Evolutionary conservation across 2,329 filamentous ascomycete species (phyloP).

Genomic region (Cladosporium sp.): DNA sequence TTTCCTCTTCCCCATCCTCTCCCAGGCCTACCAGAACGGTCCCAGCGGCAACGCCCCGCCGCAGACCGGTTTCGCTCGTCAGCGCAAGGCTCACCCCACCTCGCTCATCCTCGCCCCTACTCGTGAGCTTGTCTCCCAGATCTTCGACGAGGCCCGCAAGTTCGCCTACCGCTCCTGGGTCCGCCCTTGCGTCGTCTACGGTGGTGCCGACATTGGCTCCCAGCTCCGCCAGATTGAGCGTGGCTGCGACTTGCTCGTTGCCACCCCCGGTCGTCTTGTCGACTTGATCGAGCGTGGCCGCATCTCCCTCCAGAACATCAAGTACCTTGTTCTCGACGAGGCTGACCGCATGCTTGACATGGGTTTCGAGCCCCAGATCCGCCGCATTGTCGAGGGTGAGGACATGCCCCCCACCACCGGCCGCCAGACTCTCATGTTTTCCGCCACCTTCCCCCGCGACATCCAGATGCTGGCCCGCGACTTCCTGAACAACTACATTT

Average conservation of each 20-base stretch:
- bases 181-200: constrained; percentile 95
- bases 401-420: constrained; percentile 83
- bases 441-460: constrained; percentile 96
- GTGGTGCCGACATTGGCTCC: constrained; percentile 96
- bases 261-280: constrained; percentile 93
- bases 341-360: constrained; percentile 99
- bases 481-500: constrained; percentile 98
- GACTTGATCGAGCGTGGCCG: constrained; percentile 97
- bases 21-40: constrained; percentile 90
- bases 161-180: constrained; percentile 99
- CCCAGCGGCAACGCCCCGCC: constrained; percentile 64
- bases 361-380: constrained; percentile 99
- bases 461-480: constrained; percentile 99
- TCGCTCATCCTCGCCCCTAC: constrained; percentile 94
- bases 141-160: constrained; percentile 95
- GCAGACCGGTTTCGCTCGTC: constrained; percentile 75
- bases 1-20: constrained; percentile 98
- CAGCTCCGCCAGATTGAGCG: constrained; percentile 98
- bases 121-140: constrained; percentile 97
- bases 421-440: constrained; percentile 99
- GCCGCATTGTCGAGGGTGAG: constrained; percentile 95
- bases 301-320: constrained; percentile 97
- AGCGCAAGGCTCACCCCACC: constrained; percentile 96
- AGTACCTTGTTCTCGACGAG: constrained; percentile 97
- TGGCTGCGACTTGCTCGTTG: constrained; percentile 93